Evolutionary conservation across 2,329 filamentous ascomycete species (phyloP), one percentile per base, ranked within the genome.

Genomic region (Penicillium sp.): DNA sequence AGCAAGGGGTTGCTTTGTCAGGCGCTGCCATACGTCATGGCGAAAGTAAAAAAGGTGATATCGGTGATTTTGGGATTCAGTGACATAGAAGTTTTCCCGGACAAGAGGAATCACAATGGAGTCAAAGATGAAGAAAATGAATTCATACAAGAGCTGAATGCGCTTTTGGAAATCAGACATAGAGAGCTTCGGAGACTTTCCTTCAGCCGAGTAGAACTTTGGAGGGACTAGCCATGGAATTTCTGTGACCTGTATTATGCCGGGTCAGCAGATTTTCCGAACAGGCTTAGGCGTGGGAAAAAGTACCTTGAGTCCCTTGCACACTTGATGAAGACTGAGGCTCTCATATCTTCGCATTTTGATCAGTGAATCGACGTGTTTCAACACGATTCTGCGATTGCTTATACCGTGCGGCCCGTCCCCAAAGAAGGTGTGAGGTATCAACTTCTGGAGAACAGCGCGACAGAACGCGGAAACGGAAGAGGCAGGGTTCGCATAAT

Each of bases 81-180:
- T 99, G 34, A 96, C 89, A 66, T 97, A 93, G 65, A 99, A 99
- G 65, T 94, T 92, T 57, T 84, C 85, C 31, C 89, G 85, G 44
- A 97, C 82, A 7, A 99, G 79, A 9, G 94, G 93, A 62, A 97
- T 88, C 51, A 99, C 68, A 21, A 96, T 79, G 0, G 92, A 96
- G 71, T 99, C 94, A 64, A 99, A 94, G 4, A 95, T 60, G 68
- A 92, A 99, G 74, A 96, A 97, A 6, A 97, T 65, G 52, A 97
- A 85, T 69, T 99, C 94, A 48, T 85, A 74, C 45, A 96, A 83
- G 0, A 97, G 79, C 65, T 96, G 89, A 24, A 76, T 77, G 10
- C 92, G 85, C 70, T 96, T 97, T 6, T 76, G 74, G 28, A 82
- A 77, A 65, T 97, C 93, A 0, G 87, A 85, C 53, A 79, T 77